A percentile compares a stretch with the other conserved stretches of the same genome.
Evolutionary conservation across 164 flowering plant species (phyloP).

Genomic region (Annona squamosa): DNA sequence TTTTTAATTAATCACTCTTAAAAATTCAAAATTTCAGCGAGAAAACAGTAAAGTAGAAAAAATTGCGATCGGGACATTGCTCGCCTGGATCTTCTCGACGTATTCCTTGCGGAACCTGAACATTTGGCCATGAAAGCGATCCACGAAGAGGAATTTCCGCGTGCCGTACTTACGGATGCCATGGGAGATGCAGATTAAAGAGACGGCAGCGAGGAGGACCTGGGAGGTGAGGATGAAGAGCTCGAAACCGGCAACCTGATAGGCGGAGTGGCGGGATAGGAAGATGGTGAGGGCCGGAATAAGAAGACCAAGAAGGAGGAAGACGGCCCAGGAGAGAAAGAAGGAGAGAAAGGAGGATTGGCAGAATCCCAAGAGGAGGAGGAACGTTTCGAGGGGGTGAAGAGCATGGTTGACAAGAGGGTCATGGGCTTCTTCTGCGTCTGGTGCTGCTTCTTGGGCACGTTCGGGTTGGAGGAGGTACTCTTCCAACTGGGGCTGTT

Average conservation of each 20-base stretch:
- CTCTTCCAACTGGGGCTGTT: conserved; percentile 5
- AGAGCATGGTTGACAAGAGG: conserved; percentile 37
- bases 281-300: conserved; percentile 45
- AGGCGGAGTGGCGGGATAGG: conserved; percentile 33
- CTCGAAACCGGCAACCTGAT: conserved; percentile 63
- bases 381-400: conserved; percentile 35
- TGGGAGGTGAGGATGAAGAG: conserved; percentile 54
- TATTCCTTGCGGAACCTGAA: conserved; percentile 41
- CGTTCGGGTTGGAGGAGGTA: conserved; percentile 8
- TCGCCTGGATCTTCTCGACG: conserved; percentile 51
- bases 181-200: conserved; percentile 60
- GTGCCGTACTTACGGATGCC: conserved; percentile 69
- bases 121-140: conserved; percentile 46
- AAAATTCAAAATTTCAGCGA: not conserved
- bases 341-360: conserved; percentile 34
- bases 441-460: conserved; percentile 7
- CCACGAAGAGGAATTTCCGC: conserved; percentile 75
- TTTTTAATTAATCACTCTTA: not conserved
- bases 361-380: conserved; percentile 51
- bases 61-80: conserved; percentile 4
- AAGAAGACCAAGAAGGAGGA: conserved; percentile 39
- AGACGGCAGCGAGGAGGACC: conserved; percentile 57
- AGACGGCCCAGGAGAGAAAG: conserved; percentile 47
- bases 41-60: not conserved
- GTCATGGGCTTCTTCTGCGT: conserved; percentile 12